phyloP scores from a whole-genome alignment of 2,329 filamentous ascomycete species.

The Pseudocercospora musae region DNA sequence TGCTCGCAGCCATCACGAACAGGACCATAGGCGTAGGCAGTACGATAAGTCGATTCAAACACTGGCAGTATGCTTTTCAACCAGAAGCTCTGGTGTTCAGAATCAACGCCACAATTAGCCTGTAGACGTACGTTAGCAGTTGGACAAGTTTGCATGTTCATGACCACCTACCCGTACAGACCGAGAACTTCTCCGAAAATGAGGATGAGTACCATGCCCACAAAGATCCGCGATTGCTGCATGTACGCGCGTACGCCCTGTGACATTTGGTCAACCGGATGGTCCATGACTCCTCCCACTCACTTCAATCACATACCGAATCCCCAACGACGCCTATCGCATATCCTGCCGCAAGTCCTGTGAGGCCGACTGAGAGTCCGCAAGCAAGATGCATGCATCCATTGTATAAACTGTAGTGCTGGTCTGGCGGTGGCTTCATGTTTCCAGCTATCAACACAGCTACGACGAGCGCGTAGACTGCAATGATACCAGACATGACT shows the following conservation, averaged over 20 bases:
- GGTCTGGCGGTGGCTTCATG: conserved; percentile 66
- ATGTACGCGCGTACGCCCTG: conserved; percentile 87
- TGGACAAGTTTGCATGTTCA: not conserved
- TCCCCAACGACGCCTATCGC: conserved; percentile 95
- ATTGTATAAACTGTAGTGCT: conserved; percentile 79
- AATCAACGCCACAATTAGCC: conserved; percentile 88
- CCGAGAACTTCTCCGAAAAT: conserved; percentile 98
- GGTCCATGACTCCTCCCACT: not conserved
- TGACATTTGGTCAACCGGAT: conserved; percentile 2
- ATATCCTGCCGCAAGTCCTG: conserved; percentile 91
- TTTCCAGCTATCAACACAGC: conserved; percentile 93
- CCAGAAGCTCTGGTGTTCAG: conserved; percentile 64
- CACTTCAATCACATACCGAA: conserved; percentile 53
- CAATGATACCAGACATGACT: conserved; percentile 99
- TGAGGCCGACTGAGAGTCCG: conserved; percentile 85
- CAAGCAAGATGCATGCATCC: conserved; percentile 93
- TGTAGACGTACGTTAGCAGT: conserved; percentile 36
- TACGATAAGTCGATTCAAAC: not conserved
- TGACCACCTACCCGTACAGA: conserved; percentile 76
- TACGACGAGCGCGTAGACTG: conserved; percentile 95
- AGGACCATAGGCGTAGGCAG: not conserved
- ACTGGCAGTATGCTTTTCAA: conserved; percentile 16
- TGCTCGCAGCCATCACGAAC: not conserved
- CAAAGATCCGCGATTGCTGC: conserved; percentile 92
- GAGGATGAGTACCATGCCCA: conserved; percentile 96